Evolutionary conservation across 2,329 filamentous ascomycete genomes (phyloP).

Genomic region (Colletotrichum musae): DNA sequence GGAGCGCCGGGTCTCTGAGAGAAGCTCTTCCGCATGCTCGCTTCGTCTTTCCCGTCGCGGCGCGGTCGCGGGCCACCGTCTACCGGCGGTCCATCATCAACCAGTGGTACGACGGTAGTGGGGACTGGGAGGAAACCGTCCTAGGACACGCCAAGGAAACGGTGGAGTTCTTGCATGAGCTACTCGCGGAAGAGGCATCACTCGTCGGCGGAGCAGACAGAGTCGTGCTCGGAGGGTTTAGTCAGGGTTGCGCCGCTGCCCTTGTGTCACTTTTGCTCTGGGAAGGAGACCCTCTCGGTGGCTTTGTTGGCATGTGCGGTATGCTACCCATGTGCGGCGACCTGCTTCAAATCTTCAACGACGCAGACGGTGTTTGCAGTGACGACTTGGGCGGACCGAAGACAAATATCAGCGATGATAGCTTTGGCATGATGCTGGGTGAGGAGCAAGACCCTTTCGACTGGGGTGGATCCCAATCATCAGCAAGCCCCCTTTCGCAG

Average conservation of each 20-base stretch:
- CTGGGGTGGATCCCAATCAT: not conserved
- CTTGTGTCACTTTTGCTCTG: slow-evolving; percentile 60
- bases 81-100: slow-evolving; percentile 51
- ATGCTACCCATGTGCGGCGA: slow-evolving; percentile 59
- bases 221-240: slow-evolving; percentile 65
- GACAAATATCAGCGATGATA: not conserved
- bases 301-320: slow-evolving; percentile 60
- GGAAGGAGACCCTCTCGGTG: slow-evolving; percentile 56
- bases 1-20: slow-evolving; percentile 45
- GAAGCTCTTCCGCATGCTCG: slow-evolving; percentile 58
- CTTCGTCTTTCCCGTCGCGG: slow-evolving; percentile 67
- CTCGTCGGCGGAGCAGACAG: slow-evolving; percentile 54
- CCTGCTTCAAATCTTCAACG: slow-evolving; percentile 45
- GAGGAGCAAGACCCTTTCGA: not conserved
- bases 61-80: slow-evolving; percentile 50
- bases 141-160: slow-evolving; percentile 55
- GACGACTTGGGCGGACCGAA: not conserved
- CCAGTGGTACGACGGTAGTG: slow-evolving; percentile 55
- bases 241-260: slow-evolving; percentile 67
- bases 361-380: not conserved
- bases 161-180: slow-evolving; percentile 53
- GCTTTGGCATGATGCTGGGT: not conserved
- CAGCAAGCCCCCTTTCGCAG: not conserved
- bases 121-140: slow-evolving; percentile 52
- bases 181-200: slow-evolving; percentile 54